A percentile compares a stretch with the other conserved stretches of the same genome.
Conservation (phyloP, 441 rosid genomes). For the Euphorbia celastroides region DNA sequence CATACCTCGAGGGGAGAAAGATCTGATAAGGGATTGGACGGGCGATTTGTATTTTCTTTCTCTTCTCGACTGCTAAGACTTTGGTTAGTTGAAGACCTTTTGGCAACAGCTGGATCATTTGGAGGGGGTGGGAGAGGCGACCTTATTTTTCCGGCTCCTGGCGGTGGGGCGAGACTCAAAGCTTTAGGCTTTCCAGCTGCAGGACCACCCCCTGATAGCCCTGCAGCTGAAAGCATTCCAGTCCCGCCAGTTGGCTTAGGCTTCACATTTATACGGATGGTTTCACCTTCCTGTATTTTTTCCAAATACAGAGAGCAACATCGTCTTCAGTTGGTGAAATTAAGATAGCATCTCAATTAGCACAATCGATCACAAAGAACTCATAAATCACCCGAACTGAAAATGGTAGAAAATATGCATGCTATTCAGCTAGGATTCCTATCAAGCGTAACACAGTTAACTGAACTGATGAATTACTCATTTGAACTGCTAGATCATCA, state of each 20-base stretch:
- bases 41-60: constrained; percentile 33
- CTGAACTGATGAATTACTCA: background rate
- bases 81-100: constrained; percentile 37
- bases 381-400: background rate
- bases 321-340: background rate
- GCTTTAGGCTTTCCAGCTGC: constrained; percentile 54
- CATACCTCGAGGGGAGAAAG: constrained; percentile 76
- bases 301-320: constrained; percentile 1
- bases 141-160: constrained; percentile 54
- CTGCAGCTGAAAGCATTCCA: constrained; percentile 97
- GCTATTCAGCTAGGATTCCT: background rate
- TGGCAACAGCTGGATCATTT: constrained; percentile 67
- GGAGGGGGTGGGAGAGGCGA: constrained; percentile 95
- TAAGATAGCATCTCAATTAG: background rate
- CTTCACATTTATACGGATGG: constrained; percentile 93
- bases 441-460: background rate
- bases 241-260: constrained; percentile 74
- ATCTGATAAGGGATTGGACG: constrained; percentile 57
- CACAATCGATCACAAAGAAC: background rate
- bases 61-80: constrained; percentile 19
- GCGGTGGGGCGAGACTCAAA: constrained; percentile 78
- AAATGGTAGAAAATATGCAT: background rate
- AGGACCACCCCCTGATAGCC: constrained; percentile 48
- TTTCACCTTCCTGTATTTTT: constrained; percentile 83
- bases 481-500: background rate